Evolutionary conservation across 257 asterid genomes (phyloP).

Genomic region (Avicennia marina): DNA sequence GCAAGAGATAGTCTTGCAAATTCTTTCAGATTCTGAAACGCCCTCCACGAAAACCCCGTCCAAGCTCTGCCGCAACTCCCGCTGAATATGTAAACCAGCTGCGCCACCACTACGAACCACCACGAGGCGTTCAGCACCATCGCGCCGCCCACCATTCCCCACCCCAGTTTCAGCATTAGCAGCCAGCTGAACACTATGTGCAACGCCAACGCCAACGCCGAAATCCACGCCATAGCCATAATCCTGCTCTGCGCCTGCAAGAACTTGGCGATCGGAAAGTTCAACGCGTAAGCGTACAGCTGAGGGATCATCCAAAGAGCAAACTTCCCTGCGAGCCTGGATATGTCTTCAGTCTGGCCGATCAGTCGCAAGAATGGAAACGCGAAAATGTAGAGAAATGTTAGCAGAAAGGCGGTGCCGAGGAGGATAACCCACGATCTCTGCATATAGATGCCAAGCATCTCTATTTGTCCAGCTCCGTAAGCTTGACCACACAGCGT

Average conservation of each 20-base stretch:
- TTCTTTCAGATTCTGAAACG: conserved; percentile 39
- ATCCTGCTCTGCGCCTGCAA: conserved; percentile 64
- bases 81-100: conserved; percentile 33
- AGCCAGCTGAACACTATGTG: conserved; percentile 48
- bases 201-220: conserved; percentile 32
- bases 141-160: conserved; percentile 56
- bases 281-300: conserved; percentile 56
- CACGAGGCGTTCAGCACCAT: conserved; percentile 45
- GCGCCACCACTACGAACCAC: conserved; percentile 58
- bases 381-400: conserved; percentile 39
- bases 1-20: conserved; percentile 46
- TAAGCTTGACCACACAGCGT: conserved; percentile 69
- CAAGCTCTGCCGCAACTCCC: conserved; percentile 50
- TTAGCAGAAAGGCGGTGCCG: conserved; percentile 30
- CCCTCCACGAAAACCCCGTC: conserved; percentile 50
- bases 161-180: conserved; percentile 40
- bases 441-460: conserved; percentile 63
- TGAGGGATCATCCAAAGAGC: conserved; percentile 68
- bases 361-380: conserved; percentile 32
- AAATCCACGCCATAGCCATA: conserved; percentile 51
- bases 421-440: conserved; percentile 56
- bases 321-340: conserved; percentile 43
- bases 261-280: conserved; percentile 55
- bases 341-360: conserved; percentile 43
- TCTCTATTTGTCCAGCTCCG: conserved; percentile 54